Evolutionary conservation across 2,329 filamentous ascomycete genomes (phyloP), one percentile per base, ranked within the genome.

Genomic region (Fusarium heterosporum): DNA sequence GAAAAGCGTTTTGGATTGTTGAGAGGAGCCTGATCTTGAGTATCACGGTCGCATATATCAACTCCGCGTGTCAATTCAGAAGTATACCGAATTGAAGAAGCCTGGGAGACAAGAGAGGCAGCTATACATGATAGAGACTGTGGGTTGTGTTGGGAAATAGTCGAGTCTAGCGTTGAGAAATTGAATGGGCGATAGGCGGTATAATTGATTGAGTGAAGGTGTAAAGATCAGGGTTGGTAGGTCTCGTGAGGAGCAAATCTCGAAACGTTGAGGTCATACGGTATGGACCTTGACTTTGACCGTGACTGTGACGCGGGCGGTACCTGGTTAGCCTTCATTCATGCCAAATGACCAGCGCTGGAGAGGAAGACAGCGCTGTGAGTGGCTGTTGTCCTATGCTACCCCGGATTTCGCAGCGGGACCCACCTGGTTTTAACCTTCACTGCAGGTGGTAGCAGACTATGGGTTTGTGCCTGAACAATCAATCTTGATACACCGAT

Each of bases 261-360:
- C 49, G 47, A 61, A 67, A 41, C 32, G 70, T 64, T 66, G 62
- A 69, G 70, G 71, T 73, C 71, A 73, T 72, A 70, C 48, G 67
- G 60, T 49, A 45, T 22, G 22, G 22, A 22, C n/a, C 17, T 22
- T 13, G 36, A 38, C 32, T 19, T 14, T 42, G 13, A 34, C 30
- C 14, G 30, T 14, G 32, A 17, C 39, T 52, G 19, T 36, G 22
- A 26, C 46, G 36, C 40, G 30, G 38, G 34, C 7, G 54, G 52
- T 62, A 66, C 65, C 34, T 69, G 45, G 28, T 29, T 41, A 38
- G 25, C 17, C 36, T 22, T 22, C 22, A 22, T 22, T 22, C 22
- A 22, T 45, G 22, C 41, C 36, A 54, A 51, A 45, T 30, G 43
- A 46, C 55, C 50, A 51, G 32, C 41, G 28, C 25, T 41, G 45